Evolutionary conservation across 371 early-diverging fungal species (phyloP), one percentile per base, ranked within the genome.

Genomic region (Mortierella sp.): DNA sequence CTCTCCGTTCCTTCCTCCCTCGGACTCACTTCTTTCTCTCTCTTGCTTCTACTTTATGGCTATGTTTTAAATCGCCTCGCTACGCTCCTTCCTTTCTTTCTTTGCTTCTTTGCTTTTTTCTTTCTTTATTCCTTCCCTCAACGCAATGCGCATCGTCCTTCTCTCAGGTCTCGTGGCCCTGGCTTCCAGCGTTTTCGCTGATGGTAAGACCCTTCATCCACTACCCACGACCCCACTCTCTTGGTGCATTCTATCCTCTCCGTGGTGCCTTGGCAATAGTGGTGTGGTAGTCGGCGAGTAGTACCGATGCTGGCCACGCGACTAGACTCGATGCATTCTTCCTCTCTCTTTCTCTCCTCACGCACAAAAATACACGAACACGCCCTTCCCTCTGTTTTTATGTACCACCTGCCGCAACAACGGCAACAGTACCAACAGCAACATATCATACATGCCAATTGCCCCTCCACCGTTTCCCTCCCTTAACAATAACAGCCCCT

Each of bases 101-200:
- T 56, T 26, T 56, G 32, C 17, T 44, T 47, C 32, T 46, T 56
- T 28, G 24, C 11, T 21, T 56, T 46, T 23, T 31, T 30, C 14
- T 43, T n/a, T 44, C n/a, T 31, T 32, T 37, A 28, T 47, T 34
- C 34, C 7, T 34, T 34, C 4, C 37, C 7, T 34, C 1, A 24
- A 50, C 27, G n/a, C 50, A 39, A 59, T 59, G 59, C 19, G 8
- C 24, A 49, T 49, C 26, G n/a, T 50, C 49, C 14, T 41, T 28
- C 27, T 59, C 50, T 37, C 42, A 21, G 23, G 41, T n/a, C 51
- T 60, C 30, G 50, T 60, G 51, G 44, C 42, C 43, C 42, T 60
- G 44, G 60, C 30, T 7, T 60, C 60, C 60, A 51, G 43, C 11
- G 60, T 51, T 28, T 43, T 51, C 30, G 60, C 60, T n/a, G 60